Evolutionary conservation across 2,329 filamentous ascomycete genomes (phyloP).

Genomic region (Microcyclosporella mali): DNA sequence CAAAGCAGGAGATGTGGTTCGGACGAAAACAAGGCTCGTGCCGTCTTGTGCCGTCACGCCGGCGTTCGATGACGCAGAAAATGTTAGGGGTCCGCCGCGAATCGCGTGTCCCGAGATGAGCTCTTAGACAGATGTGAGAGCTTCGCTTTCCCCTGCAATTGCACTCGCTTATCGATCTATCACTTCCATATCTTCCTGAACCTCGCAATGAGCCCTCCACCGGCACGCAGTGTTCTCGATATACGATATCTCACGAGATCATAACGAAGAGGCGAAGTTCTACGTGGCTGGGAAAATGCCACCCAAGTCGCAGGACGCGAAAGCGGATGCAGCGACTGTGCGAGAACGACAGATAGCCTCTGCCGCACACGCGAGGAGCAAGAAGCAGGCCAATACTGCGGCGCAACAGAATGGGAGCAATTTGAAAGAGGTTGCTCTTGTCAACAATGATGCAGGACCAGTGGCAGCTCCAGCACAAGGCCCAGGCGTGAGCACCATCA

Average conservation of each 20-base stretch:
- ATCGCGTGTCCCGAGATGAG: too few species aligned
- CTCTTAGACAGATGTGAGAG: background rate
- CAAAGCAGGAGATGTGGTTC: too few species aligned
- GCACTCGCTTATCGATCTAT: too few species aligned
- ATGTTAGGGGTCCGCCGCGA: too few species aligned
- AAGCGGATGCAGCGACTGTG: conserved; percentile 29
- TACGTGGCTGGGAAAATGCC: too few species aligned
- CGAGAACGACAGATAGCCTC: conserved; percentile 40
- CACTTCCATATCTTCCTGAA: background rate
- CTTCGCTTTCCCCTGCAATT: background rate
- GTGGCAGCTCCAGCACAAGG: conserved; percentile 6
- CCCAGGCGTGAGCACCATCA: conserved; percentile 11
- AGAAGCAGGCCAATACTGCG: conserved; percentile 27
- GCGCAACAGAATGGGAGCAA: conserved; percentile 19
- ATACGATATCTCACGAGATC: background rate
- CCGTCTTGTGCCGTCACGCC: too few species aligned
- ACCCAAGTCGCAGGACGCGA: conserved; percentile 34
- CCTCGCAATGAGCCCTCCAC: background rate
- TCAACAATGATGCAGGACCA: conserved; percentile 20
- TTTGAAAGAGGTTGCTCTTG: conserved; percentile 24
- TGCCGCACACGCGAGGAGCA: conserved; percentile 33
- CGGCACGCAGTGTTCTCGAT: background rate
- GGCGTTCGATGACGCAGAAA: too few species aligned
- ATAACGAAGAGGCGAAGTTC: background rate
- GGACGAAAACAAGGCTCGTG: too few species aligned